A percentile compares a stretch with the other conserved stretches of the same genome.
phyloP scores from a whole-genome alignment of 2,329 filamentous ascomycete species.

The Triangularia setosa region DNA sequence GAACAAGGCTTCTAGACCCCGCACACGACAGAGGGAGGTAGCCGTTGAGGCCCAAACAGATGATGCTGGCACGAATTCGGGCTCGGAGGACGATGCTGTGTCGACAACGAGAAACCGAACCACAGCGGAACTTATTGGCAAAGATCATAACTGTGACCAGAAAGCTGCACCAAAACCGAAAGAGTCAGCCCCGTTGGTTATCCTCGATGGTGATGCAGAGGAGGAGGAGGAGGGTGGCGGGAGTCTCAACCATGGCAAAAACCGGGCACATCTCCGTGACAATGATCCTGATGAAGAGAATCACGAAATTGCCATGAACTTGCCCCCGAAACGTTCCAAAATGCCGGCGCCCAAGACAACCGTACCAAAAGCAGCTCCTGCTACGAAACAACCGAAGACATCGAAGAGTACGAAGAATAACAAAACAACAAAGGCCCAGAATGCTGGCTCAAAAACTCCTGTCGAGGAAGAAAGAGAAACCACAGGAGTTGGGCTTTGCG shows the following conservation, averaged over 20 bases:
- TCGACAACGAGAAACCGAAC: background rate
- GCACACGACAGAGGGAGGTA: background rate
- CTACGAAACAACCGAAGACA: background rate
- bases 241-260: background rate
- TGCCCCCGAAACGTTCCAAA: background rate
- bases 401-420: background rate
- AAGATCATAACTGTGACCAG: background rate
- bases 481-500: background rate
- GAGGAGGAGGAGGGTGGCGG: background rate
- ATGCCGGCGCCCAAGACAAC: background rate
- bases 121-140: background rate
- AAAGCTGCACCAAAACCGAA: background rate
- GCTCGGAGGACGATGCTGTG: background rate
- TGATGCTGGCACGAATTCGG: background rate
- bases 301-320: background rate
- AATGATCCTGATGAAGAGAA: background rate
- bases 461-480: background rate
- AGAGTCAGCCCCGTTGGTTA: background rate
- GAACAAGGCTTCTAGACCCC: background rate
- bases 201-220: background rate
- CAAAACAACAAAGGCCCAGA: background rate
- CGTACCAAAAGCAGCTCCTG: background rate
- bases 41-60: background rate
- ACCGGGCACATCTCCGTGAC: background rate
- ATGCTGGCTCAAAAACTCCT: background rate